Conservation (phyloP, 225 moss, liverwort and hornwort genomes). For the Marchantia paleacea region DNA sequence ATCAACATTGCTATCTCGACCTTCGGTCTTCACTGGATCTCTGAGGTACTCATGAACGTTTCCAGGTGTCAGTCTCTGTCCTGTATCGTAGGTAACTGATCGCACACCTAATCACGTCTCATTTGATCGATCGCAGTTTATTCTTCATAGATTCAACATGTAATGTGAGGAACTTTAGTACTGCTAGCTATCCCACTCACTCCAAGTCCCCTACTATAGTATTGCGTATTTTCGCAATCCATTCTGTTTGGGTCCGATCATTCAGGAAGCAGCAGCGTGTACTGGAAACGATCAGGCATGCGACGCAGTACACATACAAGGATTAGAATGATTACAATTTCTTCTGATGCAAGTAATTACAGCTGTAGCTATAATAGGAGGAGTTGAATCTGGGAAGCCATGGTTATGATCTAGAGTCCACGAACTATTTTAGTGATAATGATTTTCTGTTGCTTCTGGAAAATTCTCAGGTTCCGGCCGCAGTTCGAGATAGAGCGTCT, state of each 20-base stretch:
- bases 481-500: not conserved
- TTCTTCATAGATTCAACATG: not conserved
- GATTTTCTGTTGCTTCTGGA: not conserved
- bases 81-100: not conserved
- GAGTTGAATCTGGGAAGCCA: not conserved
- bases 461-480: not conserved
- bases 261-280: no score
- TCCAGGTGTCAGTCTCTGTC: not conserved
- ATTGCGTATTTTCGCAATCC: not conserved
- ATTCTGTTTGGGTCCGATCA: not conserved
- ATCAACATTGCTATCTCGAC: conserved; percentile 51
- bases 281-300: not conserved
- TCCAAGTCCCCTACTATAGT: not conserved
- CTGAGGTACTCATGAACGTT: conserved; percentile 35
- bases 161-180: not conserved
- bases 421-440: not conserved
- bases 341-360: not conserved
- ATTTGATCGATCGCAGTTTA: not conserved
- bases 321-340: not conserved
- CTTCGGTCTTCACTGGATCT: conserved; percentile 56
- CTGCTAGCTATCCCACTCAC: not conserved
- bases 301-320: not conserved
- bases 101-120: not conserved
- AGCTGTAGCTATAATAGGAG: not conserved
- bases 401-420: not conserved